Conservation (phyloP, 768 basidiomycete genomes). For the Xanthoconium stramineum region DNA sequence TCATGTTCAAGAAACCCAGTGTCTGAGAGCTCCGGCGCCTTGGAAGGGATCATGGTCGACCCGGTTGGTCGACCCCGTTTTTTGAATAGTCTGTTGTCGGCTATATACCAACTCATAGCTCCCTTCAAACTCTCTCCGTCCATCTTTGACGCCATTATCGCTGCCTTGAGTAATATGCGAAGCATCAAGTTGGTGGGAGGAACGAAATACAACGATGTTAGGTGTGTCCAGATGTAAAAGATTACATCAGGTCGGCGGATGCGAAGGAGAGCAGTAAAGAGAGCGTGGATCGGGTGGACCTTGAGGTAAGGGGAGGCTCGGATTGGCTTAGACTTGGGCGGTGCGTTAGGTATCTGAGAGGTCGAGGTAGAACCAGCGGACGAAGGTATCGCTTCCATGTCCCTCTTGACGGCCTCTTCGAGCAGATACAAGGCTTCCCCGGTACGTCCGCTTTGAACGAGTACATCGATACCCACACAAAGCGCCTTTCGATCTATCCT, state of each 20-base stretch:
- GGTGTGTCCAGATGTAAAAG: constrained; percentile 67
- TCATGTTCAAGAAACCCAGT: neutral
- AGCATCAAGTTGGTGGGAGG: constrained; percentile 55
- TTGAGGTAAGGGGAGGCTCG: constrained; percentile 16
- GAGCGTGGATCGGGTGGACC: constrained; percentile 37
- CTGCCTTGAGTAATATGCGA: constrained; percentile 57
- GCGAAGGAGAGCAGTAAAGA: constrained; percentile 48
- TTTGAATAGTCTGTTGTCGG: constrained; percentile 18
- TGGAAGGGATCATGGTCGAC: constrained; percentile 3
- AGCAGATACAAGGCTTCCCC: constrained; percentile 51
- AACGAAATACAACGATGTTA: constrained; percentile 55
- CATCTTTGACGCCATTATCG: constrained; percentile 48
- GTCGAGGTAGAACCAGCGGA: neutral
- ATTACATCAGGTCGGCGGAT: constrained; percentile 59
- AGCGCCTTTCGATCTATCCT: constrained; percentile 47
- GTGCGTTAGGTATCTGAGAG: neutral
- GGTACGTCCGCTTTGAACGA: constrained; percentile 42
- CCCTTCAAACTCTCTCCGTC: constrained; percentile 52
- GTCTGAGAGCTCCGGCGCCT: neutral
- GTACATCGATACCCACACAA: constrained; percentile 47
- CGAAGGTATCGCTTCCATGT: constrained; percentile 7
- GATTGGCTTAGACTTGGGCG: neutral
- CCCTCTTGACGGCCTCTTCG: constrained; percentile 36
- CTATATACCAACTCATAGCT: constrained; percentile 36
- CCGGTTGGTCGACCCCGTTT: constrained; percentile 14